Evolutionary conservation across 257 asterid species (phyloP), one percentile per base, ranked within the genome.

Genomic region (Gentiana dahurica): DNA sequence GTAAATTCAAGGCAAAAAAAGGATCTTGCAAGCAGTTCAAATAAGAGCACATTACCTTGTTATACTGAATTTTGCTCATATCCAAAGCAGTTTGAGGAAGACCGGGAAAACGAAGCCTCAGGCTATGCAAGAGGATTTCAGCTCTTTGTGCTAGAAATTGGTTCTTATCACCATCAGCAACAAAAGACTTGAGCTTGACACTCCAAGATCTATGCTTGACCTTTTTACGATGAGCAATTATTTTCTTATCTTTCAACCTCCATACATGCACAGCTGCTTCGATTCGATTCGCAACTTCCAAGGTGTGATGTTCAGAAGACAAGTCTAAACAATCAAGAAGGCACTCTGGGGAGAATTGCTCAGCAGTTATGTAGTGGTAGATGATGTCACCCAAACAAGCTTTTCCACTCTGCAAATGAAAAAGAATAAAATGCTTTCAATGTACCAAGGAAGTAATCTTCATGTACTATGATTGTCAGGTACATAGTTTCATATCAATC

Each of bases 1-100:
- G 34, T 38, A 7, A 61, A 33, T 15, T 57, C 53, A 38, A 36
- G 38, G 47, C 12, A 60, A 39, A 8, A 34, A 51, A 41, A 10
- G 45, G 15, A 37, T 15, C 4, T 38, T 13, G 11, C 15, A 13
- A 37, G 10, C 47, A 47, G 36, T 36, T 9, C 2, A 6, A 49
- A 36, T 49, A 8, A 12, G 13, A 4, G 36, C 1, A 50, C 24
- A 57, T 51, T 49, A 89, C 98, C 94, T 71, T 87, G 82, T 91
- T 91, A 58, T 79, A 68, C 66, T 87, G 95, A 61, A 91, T 91
- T 77, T 91, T 91, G 75, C 58, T 76, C 73, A 65, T 75, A 78
- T 87, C 98, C 54, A 90, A 75, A 49, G 76, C 59, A 54, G 95
- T 90, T 66, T 90, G 98, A 7, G 89, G 95, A 58, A 91, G 94